Percentiles rank a stretch among this genome's conserved stretches.
These are phyloP conservation scores for Trichophyton simii DNA, from an alignment of 2,329 filamentous ascomycete species.

Conservation along the genomic window DNA sequence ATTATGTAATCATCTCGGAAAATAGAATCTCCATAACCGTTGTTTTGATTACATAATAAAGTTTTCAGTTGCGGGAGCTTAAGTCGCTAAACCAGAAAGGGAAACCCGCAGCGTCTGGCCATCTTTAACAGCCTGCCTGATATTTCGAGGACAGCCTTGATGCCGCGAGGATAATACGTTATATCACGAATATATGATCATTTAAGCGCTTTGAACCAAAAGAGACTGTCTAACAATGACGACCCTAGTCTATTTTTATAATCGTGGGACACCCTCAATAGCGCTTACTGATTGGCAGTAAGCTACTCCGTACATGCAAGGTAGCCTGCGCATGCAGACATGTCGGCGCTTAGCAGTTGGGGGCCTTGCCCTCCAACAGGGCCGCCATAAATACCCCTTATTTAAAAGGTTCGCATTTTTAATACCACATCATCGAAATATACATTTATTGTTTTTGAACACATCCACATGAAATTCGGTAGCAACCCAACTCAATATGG, in stretches of 20 bases:
- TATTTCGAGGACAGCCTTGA: too few species aligned
- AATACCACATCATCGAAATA: not conserved
- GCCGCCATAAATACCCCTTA: not conserved
- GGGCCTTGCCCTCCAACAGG: not conserved
- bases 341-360: not conserved
- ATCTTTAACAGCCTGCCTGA: too few species aligned
- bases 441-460: not conserved
- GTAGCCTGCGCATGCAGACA: not conserved
- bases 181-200: too few species aligned
- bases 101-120: too few species aligned
- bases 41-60: not conserved
- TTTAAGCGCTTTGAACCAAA: not conserved
- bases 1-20: not conserved
- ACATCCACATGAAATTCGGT: not conserved
- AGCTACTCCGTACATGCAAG: not conserved
- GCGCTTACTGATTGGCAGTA: not conserved
- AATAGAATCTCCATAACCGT: not conserved
- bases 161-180: too few species aligned
- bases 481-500: not conserved
- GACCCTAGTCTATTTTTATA: not conserved
- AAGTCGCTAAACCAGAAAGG: too few species aligned
- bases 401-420: not conserved
- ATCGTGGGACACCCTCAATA: not conserved
- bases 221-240: not conserved
- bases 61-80: too few species aligned